A percentile compares a stretch with the other conserved stretches of the same genome.
These are phyloP conservation scores for Aspergillus bridgeri DNA, from an alignment of 495 filamentous ascomycete genomes.

Conservation along the genomic window DNA sequence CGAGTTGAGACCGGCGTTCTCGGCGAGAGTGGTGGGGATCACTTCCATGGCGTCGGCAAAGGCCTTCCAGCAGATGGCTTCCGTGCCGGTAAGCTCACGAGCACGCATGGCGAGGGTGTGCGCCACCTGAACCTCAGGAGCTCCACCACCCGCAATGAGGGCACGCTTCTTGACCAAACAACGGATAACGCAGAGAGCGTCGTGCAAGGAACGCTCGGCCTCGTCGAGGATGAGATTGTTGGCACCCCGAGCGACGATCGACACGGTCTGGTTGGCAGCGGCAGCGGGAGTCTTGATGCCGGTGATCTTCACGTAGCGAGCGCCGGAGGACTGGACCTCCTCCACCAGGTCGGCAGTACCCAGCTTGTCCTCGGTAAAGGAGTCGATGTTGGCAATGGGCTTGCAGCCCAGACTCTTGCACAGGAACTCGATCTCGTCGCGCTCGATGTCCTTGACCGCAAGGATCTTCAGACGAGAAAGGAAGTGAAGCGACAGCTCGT, in stretches of 20 bases:
- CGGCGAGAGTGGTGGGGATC: constrained; percentile 91
- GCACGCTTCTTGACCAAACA: constrained; percentile 99
- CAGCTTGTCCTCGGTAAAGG: constrained; percentile 98
- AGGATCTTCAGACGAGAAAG: constrained; percentile 95
- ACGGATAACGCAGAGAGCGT: constrained; percentile 94
- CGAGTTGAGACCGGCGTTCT: constrained; percentile 94
- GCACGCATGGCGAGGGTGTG: constrained; percentile 74
- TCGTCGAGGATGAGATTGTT: constrained; percentile 95
- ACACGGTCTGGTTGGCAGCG: constrained; percentile 74
- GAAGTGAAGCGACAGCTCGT: constrained; percentile 95
- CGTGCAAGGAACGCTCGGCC: constrained; percentile 92
- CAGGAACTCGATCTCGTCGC: constrained; percentile 98
- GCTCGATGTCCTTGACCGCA: constrained; percentile 93
- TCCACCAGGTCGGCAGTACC: constrained; percentile 94
- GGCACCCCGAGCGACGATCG: constrained; percentile 88
- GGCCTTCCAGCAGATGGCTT: constrained; percentile 97
- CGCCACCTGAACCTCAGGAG: constrained; percentile 92
- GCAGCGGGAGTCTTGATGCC: constrained; percentile 66
- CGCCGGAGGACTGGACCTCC: constrained; percentile 81
- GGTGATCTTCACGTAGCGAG: constrained; percentile 89
- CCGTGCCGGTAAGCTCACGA: constrained; percentile 81
- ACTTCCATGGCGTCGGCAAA: constrained; percentile 98
- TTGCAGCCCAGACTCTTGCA: constrained; percentile 98
- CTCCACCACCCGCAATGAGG: constrained; percentile 92
- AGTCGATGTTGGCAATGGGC: constrained; percentile 97